Base-by-base conservation (phyloP, 192 early-diverging fungal species). In the Podila horticola region DNA sequence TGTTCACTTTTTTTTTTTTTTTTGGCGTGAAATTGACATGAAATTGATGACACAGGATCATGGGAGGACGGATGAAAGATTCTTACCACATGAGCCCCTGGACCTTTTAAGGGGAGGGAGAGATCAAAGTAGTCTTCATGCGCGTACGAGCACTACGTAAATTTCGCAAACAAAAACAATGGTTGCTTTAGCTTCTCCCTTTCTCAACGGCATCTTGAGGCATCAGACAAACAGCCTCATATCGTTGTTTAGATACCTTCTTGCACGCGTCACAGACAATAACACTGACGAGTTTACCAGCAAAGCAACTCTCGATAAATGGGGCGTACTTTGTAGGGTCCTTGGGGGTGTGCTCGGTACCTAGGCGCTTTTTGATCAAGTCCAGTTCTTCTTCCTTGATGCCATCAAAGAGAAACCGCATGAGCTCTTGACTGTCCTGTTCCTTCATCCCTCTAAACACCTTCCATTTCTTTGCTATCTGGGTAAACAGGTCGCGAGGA, bases 381-480 rank as follows among this genome's bases (percentile, higher is more conserved):
- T 71, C 68, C 5, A 75, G 17, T 38, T 90, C 89, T 67, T 94
- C 93, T 28, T 87, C 82, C 51, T 81, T 70, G 5, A 94, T 82
- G 4, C 83, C 90, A 64, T 91, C 92, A 41, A 94, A 62, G 12
- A 94, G 69, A 59, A 86, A 79, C 8, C 92, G 84, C 81, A 94
- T 83, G 30, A 94, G 79, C 68, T 94, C 93, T 34, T 94, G 93
- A 24, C 87, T 88, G 68, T 94, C 93, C 72, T 94, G 92, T 72
- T 94, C 91, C 20, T 74, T 69, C 71, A 86, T 88, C 22, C 74
- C 77, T 4, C 84, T 82, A 75, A 93, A 94, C 19, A 89, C 79
- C 17, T 73, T 69, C 87, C 90, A 94, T 30, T 86, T 87, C n/a
- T 67, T 81, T n/a, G 83, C 77, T 22, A 93, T 75, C 45, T 82